Evolutionary conservation across 1,284 basidiomycete species (phyloP), one percentile per base, ranked within the genome.

Genomic region (Tilletia indica): DNA sequence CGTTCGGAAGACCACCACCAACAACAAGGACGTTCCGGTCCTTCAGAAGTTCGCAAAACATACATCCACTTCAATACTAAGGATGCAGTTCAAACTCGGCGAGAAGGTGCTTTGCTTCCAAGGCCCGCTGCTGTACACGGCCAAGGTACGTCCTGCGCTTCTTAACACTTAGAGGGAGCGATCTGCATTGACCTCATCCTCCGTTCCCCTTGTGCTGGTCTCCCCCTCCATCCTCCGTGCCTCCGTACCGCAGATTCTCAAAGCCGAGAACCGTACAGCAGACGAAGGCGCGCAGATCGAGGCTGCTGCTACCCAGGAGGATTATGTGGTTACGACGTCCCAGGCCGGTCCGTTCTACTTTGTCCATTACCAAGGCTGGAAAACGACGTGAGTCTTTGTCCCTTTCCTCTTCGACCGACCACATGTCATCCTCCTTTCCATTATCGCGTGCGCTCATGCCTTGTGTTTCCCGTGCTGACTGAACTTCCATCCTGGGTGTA

Each of bases 321-420:
- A n/a, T 78, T 86, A 87, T 3, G 90, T 89, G 70, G 89, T 91
- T 6, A 87, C 89, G 56, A 71, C 70, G 0, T 91, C 91, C 2
- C 85, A 87, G 4, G 85, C 89, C 0, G 94, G 94, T 1, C 89
- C 90, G 4, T 93, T 97, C 80, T 99, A 93, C 85, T 91, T 92
- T 76, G 95, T 99, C 34, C 97, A 99, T 85, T 99, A 99, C 88
- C 95, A 97, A 84, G 97, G 97, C 4, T 99, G 97, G 97, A 99
- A 98, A 85, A 92, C 94, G 85, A 95, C 93, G 91, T 95, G 83
- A 85, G 93, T 88, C n/a, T 19, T 67, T 19, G 63, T 25, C 48
- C 64, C 11, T 9, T 31, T 21, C 58, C 4, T 2, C 51, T 58
- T 21, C 3, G 25, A 31, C 25, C 0, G 2, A 31, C 25, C 0